Base-by-base conservation (phyloP, 129 eudicot species). In the Chrysanthemum seticuspe region DNA sequence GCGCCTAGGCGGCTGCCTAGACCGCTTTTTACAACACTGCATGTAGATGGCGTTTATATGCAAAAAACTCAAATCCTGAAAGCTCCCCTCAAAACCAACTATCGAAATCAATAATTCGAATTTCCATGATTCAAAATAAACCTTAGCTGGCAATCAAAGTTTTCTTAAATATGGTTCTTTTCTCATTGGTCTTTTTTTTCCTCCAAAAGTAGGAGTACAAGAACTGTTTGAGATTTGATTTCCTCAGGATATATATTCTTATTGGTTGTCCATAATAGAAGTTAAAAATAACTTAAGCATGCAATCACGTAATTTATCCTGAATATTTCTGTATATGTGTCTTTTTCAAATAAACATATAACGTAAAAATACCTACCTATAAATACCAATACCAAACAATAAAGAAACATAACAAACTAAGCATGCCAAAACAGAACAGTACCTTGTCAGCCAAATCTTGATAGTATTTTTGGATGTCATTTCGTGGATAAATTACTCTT, bases 361-460 rank as follows among this genome's bases (percentile, higher is more conserved):
- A 23, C 27, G 23, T 11, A 21, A 58, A 59, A 7, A n/a, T n/a
- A 49, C 10, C 70, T 48, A 25, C 53, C 10, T 31, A 55, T 11
- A 54, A 0, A 21, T 15, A 55, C 36, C 65, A 31, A 12, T 15
- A 9, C 13, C 8, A 18, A 50, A 29, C 2, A 29, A 54, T 2
- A 48, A 6, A 63, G 15, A 49, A 13, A 47, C 47, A 6, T 7
- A 40, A 40, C 9, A 40, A 40, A 40, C 47, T 40, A 40, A 40
- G 47, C 47, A 40, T 48, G 16, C 62, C 49, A 12, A 49, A 29
- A 61, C 48, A 15, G 74, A 47, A 70, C 56, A 27, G 56, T 68
- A 89, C 98, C 98, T 92, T 89, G 67, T 79, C 61, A 27, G 98
- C 95, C 76, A 92, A 67, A 70, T 87, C 95, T 74, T 80, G 96